Conservation (phyloP, 2,329 filamentous ascomycete genomes). For the Cercospora zeae-maydis region DNA sequence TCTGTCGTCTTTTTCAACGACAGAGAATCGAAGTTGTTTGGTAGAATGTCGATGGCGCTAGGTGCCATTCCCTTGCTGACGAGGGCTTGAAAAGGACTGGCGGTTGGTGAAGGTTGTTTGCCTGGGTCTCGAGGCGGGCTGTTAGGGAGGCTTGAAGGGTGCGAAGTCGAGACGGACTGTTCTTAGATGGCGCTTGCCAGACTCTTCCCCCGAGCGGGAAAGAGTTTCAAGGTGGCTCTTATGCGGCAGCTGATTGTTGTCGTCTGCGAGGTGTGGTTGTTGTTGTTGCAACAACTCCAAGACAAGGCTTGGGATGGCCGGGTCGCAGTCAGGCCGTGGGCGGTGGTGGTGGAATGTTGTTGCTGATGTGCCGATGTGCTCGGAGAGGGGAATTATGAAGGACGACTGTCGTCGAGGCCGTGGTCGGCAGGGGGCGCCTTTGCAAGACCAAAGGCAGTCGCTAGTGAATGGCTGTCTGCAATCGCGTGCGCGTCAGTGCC, state of each 20-base stretch:
- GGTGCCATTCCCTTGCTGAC: conserved; percentile 63
- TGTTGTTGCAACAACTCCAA: conserved; percentile 42
- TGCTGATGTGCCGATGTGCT: conserved; percentile 48
- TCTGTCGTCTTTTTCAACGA: conserved; percentile 37
- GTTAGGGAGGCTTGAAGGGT: conserved; percentile 94
- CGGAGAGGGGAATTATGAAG: conserved; percentile 33
- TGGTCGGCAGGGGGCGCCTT: conserved; percentile 42
- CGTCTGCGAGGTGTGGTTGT: conserved; percentile 49
- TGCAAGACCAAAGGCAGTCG: conserved; percentile 38
- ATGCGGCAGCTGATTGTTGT: conserved; percentile 93
- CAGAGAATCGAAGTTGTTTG: conserved; percentile 36
- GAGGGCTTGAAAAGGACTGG: conserved; percentile 16
- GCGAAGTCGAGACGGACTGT: conserved; percentile 80
- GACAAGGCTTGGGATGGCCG: conserved; percentile 42
- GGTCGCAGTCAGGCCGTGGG: conserved; percentile 30
- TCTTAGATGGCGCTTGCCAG: conserved; percentile 75
- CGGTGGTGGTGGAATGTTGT: conserved; percentile 47
- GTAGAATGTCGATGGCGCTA: conserved; percentile 58
- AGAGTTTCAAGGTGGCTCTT: conserved; percentile 96
- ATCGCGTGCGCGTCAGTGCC: conserved; percentile 3
- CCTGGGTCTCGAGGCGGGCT: conserved; percentile 32
- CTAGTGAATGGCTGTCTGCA: conserved; percentile 1
- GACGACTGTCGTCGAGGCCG: conserved; percentile 42
- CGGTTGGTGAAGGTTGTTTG: conserved; percentile 21
- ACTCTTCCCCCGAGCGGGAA: conserved; percentile 98